Conservation (phyloP, 192 early-diverging fungal species). For the Spizellomyces sp. region DNA sequence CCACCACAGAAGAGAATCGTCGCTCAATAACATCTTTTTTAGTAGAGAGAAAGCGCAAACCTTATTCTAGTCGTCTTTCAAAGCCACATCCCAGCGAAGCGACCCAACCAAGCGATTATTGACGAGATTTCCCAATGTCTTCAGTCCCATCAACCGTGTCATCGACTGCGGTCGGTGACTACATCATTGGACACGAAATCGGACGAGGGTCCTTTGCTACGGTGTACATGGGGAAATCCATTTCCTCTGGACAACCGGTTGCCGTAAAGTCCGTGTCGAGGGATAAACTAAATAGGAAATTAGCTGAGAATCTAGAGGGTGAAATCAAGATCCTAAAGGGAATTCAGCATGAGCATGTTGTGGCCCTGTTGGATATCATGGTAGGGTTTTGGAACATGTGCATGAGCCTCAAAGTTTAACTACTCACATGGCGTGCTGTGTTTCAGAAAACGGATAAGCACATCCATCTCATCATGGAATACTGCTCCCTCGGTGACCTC, state of each 20-base stretch:
- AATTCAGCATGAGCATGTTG: slow-evolving; percentile 84
- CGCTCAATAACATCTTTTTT: too few species aligned
- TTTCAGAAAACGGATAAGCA: slow-evolving; percentile 84
- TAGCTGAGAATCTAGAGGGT: slow-evolving; percentile 91
- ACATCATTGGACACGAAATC: slow-evolving; percentile 78
- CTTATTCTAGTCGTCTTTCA: too few species aligned
- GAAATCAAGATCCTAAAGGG: slow-evolving; percentile 93
- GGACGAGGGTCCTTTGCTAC: slow-evolving; percentile 96
- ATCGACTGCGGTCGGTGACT: slow-evolving; percentile 67
- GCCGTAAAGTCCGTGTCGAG: slow-evolving; percentile 91
- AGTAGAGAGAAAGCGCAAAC: too few species aligned
- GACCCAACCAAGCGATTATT: too few species aligned
- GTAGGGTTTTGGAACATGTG: slow-evolving; percentile 45
- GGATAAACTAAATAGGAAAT: slow-evolving; percentile 86
- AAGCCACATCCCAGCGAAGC: too few species aligned
- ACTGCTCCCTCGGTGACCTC: slow-evolving; percentile 93
- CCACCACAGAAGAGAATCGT: too few species aligned
- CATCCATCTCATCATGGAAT: slow-evolving; percentile 98
- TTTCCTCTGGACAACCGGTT: slow-evolving; percentile 46
- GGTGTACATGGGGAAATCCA: slow-evolving; percentile 62
- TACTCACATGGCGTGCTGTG: slow-evolving; percentile 7
- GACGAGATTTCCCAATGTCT: slow-evolving; percentile 1
- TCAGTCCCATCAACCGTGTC: slow-evolving; percentile 7
- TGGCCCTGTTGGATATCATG: slow-evolving; percentile 85
- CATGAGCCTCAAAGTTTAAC: not conserved